These are phyloP conservation scores for Coemansia erecta DNA, from an alignment of 192 early-diverging fungal genomes.

Conservation along the genomic window DNA sequence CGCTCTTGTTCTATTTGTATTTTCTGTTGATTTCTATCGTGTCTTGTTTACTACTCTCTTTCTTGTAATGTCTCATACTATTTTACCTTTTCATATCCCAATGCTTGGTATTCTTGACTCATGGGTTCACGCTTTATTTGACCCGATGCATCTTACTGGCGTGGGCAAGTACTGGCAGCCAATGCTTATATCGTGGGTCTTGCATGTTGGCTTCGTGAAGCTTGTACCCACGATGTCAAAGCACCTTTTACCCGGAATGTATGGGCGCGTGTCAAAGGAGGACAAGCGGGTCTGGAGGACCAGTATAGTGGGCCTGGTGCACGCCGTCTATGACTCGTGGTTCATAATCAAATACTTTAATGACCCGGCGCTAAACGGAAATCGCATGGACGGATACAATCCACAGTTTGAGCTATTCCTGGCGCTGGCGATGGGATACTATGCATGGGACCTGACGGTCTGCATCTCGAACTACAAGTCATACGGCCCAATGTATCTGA, in stretches of 20 bases:
- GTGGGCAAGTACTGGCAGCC: conserved; percentile 32
- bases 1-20: too few relatives aligned
- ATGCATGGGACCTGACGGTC: conserved; percentile 38
- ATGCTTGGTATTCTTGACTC: not conserved
- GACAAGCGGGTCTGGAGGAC: conserved; percentile 30
- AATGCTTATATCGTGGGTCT: conserved; percentile 12
- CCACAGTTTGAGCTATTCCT: conserved; percentile 27
- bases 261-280: conserved; percentile 8
- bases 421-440: conserved; percentile 36
- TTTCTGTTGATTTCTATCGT: too few relatives aligned
- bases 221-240: conserved; percentile 6
- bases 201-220: conserved; percentile 6
- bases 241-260: conserved; percentile 17
- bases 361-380: conserved; percentile 10
- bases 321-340: conserved; percentile 23
- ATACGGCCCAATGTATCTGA: conserved; percentile 38
- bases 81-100: too few relatives aligned
- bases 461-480: conserved; percentile 24
- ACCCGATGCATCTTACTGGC: conserved; percentile 31
- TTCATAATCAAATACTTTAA: conserved; percentile 24
- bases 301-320: conserved; percentile 3
- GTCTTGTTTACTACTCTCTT: too few relatives aligned
- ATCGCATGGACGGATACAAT: conserved; percentile 40
- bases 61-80: too few relatives aligned
- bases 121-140: conserved; percentile 30